Evolutionary conservation across 768 basidiomycete species (phyloP).

Genomic region (Russula sp.): DNA sequence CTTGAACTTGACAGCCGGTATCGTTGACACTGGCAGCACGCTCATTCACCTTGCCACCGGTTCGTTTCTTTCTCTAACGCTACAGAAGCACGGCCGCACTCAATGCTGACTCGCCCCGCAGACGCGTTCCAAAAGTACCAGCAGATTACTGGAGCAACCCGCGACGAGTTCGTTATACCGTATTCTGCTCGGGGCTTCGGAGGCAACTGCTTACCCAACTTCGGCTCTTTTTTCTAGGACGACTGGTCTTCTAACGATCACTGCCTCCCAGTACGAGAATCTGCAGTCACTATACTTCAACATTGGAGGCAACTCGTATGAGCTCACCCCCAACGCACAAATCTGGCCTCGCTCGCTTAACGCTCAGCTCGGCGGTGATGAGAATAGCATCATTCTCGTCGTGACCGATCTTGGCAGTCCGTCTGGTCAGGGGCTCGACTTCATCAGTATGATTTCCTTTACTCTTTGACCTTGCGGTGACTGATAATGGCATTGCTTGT

Average conservation of each 20-base stretch:
- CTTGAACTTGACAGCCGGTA: constrained; percentile 37
- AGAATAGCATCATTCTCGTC: constrained; percentile 37
- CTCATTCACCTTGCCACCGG: constrained; percentile 47
- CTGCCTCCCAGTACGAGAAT: constrained; percentile 40
- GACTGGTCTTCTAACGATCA: constrained; percentile 54
- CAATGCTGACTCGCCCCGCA: not conserved
- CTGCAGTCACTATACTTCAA: constrained; percentile 49
- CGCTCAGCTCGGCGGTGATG: constrained; percentile 47
- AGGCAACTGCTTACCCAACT: not conserved
- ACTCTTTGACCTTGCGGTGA: not conserved
- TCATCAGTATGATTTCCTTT: constrained; percentile 17
- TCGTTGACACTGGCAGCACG: constrained; percentile 51
- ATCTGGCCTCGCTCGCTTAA: constrained; percentile 63
- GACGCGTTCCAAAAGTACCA: constrained; percentile 55
- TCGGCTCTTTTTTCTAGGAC: constrained; percentile 28
- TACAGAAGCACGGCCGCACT: too few species aligned
- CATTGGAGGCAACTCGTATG: constrained; percentile 47
- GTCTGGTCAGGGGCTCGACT: constrained; percentile 30
- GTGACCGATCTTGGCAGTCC: constrained; percentile 25
- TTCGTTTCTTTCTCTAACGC: constrained; percentile 2
- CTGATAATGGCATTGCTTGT: not conserved
- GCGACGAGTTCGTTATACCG: constrained; percentile 39
- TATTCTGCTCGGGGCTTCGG: not conserved
- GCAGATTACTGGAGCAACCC: constrained; percentile 44
- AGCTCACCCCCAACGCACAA: constrained; percentile 59